These are phyloP conservation scores for Serendipita sp. DNA, from an alignment of 768 basidiomycete species.

Conservation along the genomic window DNA sequence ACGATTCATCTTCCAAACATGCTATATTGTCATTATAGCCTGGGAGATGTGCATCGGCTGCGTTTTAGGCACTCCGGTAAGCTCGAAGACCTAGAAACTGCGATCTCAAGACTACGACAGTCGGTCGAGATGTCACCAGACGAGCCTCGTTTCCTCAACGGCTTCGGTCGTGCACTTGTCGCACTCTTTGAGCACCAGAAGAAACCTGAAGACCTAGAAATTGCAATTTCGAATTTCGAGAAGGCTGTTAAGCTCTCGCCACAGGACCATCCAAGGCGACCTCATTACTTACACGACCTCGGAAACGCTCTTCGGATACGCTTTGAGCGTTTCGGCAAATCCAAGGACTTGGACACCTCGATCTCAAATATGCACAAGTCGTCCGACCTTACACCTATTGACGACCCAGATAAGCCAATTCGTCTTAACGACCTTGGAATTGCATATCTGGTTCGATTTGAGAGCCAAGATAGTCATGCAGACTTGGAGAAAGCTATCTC, in stretches of 20 bases:
- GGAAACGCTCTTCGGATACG: no score
- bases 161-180: no score
- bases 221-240: neutral
- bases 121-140: no score
- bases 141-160: no score
- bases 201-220: neutral
- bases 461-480: no score
- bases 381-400: neutral
- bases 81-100: neutral
- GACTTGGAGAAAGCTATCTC: no score
- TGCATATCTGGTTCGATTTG: neutral
- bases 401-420: no score
- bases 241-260: neutral
- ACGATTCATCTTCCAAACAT: conserved; percentile 6
- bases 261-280: neutral
- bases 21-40: neutral
- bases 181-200: no score
- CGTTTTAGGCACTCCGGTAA: neutral
- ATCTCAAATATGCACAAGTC: neutral
- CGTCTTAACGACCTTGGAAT: neutral
- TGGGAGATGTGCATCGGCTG: neutral
- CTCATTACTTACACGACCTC: no score
- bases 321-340: no score
- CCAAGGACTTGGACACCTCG: neutral
- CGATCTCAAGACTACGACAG: no score